Base-by-base conservation (phyloP, 2,329 filamentous ascomycete genomes). In the Botrytis hyacinthi region DNA sequence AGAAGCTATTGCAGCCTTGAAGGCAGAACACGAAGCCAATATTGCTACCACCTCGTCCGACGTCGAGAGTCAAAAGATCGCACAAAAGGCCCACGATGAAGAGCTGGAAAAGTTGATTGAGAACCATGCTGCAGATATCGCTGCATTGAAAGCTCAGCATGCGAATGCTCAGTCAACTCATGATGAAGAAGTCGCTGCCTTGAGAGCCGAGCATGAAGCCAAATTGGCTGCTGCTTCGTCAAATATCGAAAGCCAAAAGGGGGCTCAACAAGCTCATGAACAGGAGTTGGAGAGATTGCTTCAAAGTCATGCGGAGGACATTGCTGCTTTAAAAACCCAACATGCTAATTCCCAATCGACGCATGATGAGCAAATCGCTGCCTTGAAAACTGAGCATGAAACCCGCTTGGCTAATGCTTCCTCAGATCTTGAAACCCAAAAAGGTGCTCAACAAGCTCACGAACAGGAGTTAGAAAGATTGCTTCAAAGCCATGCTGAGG, bases 51-150 rank as follows among this genome's bases (percentile, higher is more conserved):
- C 48, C 9, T 68, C 35, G 20, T 29, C 48, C 14, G 48, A 68
- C 8, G 10, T 32, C 7, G 66, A 68, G 16, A 42, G 35, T 12
- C 66, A 68, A 57, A 68, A 57, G 9, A 14, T 18, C 3, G 86
- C 87, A 68, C 82, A 84, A 74, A 84, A 87, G 37, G 80, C 84
- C 37, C 84, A 86, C 60, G 75, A 85, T 8, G 81, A 82, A 37
- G 86, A 89, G 77, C 80, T 90, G 3, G 85, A 90, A 46, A 78
- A 84, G 16, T 81, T 90, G 44, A 88, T 89, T 79, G 83, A 84
- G 22, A 86, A 81, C 75, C 88, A 90, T 76, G 85, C 85, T 3
- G 83, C 87, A 76, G 74, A 74, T 18, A 77, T 81, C 69, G 74
- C 75, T 5, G 71, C 74, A 8, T 81, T 90, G 59, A 86, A 85